These are phyloP conservation scores for Lecanicillium sp. DNA, from an alignment of 2,329 filamentous ascomycete species.

Conservation along the genomic window DNA sequence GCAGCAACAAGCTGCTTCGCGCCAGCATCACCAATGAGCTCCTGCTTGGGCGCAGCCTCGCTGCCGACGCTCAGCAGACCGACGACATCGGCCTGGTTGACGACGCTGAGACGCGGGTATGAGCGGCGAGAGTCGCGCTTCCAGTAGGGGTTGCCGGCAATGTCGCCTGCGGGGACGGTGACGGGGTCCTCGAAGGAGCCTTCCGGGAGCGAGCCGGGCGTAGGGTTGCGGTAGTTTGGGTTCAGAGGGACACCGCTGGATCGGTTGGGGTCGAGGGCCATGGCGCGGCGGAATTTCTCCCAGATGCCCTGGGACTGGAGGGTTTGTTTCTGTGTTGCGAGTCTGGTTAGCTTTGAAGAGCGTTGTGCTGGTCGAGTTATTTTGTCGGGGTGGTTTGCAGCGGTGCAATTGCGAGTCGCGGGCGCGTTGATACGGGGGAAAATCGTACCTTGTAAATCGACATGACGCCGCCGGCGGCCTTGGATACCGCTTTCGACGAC, in stretches of 20 bases:
- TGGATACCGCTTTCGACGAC: constrained; percentile 53
- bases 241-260: constrained; percentile 91
- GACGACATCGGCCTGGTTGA: constrained; percentile 79
- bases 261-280: constrained; percentile 79
- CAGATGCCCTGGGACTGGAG: constrained; percentile 84
- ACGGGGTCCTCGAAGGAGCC: constrained; percentile 30
- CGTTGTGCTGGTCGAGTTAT: constrained; percentile 9
- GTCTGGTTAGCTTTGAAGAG: constrained; percentile 13
- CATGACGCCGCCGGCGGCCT: constrained; percentile 45
- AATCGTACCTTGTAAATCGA: constrained; percentile 50
- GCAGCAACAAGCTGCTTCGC: constrained; percentile 62
- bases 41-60: constrained; percentile 70
- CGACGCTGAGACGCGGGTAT: constrained; percentile 72
- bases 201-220: constrained; percentile 38
- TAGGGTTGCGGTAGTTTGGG: constrained; percentile 80
- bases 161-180: constrained; percentile 49
- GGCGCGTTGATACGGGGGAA: constrained; percentile 10
- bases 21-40: constrained; percentile 60
- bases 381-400: constrained; percentile 10
- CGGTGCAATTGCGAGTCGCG: constrained; percentile 10
- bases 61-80: constrained; percentile 80
- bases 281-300: constrained; percentile 68
- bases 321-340: constrained; percentile 74
- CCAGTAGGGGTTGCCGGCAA: constrained; percentile 51
- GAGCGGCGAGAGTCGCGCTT: constrained; percentile 80